Evolutionary conservation across 2,329 filamentous ascomycete species (phyloP).

Genomic region (Raffaelea deltoideospora): DNA sequence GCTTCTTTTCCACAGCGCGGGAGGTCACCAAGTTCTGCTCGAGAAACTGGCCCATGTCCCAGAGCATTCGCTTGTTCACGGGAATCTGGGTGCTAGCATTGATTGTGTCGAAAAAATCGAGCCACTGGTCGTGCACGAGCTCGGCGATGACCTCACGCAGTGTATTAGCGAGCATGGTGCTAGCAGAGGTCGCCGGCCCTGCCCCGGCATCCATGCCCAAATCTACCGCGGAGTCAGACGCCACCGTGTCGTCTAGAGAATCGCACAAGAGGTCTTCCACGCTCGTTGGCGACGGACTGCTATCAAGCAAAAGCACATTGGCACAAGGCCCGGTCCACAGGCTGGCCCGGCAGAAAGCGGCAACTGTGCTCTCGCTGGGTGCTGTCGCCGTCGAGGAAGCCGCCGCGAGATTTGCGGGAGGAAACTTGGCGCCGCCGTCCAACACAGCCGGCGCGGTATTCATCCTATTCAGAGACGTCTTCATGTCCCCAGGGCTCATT

Average conservation of each 20-base stretch:
- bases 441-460: not conserved
- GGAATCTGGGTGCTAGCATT: constrained; percentile 1
- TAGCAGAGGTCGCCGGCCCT: not conserved
- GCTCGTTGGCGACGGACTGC: constrained; percentile 1
- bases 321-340: constrained; percentile 16
- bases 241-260: constrained; percentile 6
- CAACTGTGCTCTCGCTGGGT: not conserved
- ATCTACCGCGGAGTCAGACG: not conserved
- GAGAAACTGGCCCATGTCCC: constrained; percentile 16
- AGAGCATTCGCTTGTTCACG: constrained; percentile 11
- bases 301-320: constrained; percentile 19
- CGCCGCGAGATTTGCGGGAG: not conserved
- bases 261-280: constrained; percentile 16
- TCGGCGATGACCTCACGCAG: constrained; percentile 10
- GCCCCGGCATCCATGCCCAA: not conserved
- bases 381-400: not conserved
- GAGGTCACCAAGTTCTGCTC: constrained; percentile 19
- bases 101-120: constrained; percentile 19
- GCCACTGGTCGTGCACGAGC: constrained; percentile 18
- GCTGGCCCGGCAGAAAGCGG: constrained; percentile 18
- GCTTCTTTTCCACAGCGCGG: no score
- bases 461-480: not conserved
- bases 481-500: not conserved
- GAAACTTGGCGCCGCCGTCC: not conserved
- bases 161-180: not conserved